phyloP scores from a whole-genome alignment of 345 rosid genomes.

The Psidium friedrichsthalianum region DNA sequence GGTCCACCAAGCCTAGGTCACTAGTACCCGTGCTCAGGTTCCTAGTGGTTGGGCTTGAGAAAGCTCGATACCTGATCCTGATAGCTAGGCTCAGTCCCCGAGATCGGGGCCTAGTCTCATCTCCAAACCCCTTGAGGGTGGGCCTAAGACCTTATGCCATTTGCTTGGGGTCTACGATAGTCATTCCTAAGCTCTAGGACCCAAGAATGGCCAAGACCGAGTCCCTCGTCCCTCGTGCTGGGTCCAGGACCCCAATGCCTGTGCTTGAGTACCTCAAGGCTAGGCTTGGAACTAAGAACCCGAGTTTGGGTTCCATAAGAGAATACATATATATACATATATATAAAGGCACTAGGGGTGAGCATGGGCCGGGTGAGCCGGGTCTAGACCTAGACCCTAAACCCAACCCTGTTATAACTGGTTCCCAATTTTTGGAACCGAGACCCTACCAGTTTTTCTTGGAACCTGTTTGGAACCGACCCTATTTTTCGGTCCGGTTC shows the following conservation, averaged over 20 bases:
- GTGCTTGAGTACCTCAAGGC: not conserved
- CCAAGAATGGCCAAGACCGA: not conserved
- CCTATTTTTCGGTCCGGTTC: too few species aligned
- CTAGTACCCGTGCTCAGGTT: not conserved
- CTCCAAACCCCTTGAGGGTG: not conserved
- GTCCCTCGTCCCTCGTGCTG: fast-evolving
- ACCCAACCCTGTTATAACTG: too few species aligned
- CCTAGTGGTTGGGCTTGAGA: not conserved
- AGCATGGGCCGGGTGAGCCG: too few species aligned
- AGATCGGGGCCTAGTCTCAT: not conserved
- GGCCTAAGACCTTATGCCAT: not conserved
- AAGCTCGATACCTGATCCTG: not conserved
- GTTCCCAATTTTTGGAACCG: too few species aligned
- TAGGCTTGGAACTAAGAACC: not conserved
- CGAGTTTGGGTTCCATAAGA: not conserved
- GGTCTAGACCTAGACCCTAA: too few species aligned
- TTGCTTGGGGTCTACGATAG: not conserved
- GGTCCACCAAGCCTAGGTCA: not conserved
- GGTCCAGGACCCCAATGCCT: not conserved
- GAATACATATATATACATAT: too few species aligned
- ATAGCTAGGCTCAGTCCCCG: too few species aligned
- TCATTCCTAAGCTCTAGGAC: not conserved
- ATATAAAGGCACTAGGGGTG: too few species aligned
- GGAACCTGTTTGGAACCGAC: too few species aligned
- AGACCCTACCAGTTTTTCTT: too few species aligned